These are phyloP conservation scores for Liriodendron chinense DNA, from an alignment of 164 flowering plant genomes.

Conservation along the genomic window DNA sequence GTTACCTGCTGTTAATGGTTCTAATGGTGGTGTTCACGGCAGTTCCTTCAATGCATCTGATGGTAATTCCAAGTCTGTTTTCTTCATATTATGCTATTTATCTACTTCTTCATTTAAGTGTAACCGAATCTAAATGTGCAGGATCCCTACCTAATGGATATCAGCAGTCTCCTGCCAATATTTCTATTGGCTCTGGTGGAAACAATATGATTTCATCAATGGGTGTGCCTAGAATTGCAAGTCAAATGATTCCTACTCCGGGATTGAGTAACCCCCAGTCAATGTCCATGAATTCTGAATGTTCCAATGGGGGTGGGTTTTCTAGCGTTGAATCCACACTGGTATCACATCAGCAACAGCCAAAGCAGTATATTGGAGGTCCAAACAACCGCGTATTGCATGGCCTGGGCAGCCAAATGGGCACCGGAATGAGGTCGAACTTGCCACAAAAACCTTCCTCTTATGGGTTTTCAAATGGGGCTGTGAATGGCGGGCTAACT, in stretches of 20 bases:
- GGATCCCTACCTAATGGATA: slow-evolving; percentile 73
- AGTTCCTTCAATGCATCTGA: slow-evolving; percentile 53
- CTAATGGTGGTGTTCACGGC: slow-evolving; percentile 44
- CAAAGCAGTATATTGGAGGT: slow-evolving; percentile 58
- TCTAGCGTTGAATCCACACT: slow-evolving; percentile 59
- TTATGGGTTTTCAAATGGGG: slow-evolving; percentile 60
- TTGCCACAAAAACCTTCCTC: slow-evolving; percentile 57
- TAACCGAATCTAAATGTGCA: slow-evolving; percentile 25
- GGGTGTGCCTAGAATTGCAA: slow-evolving; percentile 48
- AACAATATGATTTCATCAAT: slow-evolving; percentile 51
- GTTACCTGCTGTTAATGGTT: slow-evolving; percentile 40
- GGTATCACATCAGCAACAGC: slow-evolving; percentile 59
- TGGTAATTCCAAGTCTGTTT: slow-evolving; percentile 35
- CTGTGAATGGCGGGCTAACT: slow-evolving; percentile 61
- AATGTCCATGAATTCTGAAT: slow-evolving; percentile 46
- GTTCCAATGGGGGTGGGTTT: slow-evolving; percentile 51
- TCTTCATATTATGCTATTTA: not conserved
- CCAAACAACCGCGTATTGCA: slow-evolving; percentile 76
- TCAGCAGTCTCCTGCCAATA: slow-evolving; percentile 56
- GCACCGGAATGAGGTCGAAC: slow-evolving; percentile 61
- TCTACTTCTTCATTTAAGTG: not conserved
- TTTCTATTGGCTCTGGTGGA: slow-evolving; percentile 49
- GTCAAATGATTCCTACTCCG: slow-evolving; percentile 98
- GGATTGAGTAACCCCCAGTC: slow-evolving; percentile 63
- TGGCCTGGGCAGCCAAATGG: slow-evolving; percentile 64